Percentiles rank a stretch among this genome's conserved stretches.
phyloP scores from a whole-genome alignment of 176 grass and related monocot species.

The Carex kokanica region DNA sequence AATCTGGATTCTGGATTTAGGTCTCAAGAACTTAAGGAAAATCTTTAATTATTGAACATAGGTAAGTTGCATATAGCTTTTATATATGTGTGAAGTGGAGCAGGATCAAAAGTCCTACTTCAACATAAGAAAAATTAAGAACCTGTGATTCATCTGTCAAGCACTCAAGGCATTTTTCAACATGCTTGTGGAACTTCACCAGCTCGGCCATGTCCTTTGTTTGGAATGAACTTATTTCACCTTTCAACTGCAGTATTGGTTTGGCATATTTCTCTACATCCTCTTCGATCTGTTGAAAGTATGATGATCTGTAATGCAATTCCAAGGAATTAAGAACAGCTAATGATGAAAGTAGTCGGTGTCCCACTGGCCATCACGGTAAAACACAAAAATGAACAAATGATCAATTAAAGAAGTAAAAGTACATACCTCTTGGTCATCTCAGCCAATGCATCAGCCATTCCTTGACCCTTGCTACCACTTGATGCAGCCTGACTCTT shows the following conservation, averaged over 20 bases:
- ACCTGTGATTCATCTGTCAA: slow-evolving; percentile 75
- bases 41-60: slow-evolving; percentile 2
- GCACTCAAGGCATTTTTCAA: slow-evolving; percentile 42
- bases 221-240: slow-evolving; percentile 39
- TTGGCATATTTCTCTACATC: slow-evolving; percentile 46
- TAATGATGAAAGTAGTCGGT: background rate
- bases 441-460: slow-evolving; percentile 70
- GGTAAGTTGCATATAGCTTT: background rate
- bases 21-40: background rate
- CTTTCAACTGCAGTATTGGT: slow-evolving; percentile 44
- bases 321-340: background rate
- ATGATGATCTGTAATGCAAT: slow-evolving; percentile 45
- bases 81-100: background rate
- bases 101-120: background rate
- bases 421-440: slow-evolving; percentile 47
- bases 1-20: background rate
- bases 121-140: background rate
- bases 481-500: slow-evolving; percentile 19
- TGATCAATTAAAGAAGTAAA: background rate
- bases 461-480: slow-evolving; percentile 33
- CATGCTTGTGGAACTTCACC: slow-evolving; percentile 37
- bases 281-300: slow-evolving; percentile 67
- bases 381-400: background rate
- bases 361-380: background rate
- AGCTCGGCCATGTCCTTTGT: slow-evolving; percentile 54